Conservation (phyloP, 495 filamentous ascomycete genomes). For the Tuber aestivum region DNA sequence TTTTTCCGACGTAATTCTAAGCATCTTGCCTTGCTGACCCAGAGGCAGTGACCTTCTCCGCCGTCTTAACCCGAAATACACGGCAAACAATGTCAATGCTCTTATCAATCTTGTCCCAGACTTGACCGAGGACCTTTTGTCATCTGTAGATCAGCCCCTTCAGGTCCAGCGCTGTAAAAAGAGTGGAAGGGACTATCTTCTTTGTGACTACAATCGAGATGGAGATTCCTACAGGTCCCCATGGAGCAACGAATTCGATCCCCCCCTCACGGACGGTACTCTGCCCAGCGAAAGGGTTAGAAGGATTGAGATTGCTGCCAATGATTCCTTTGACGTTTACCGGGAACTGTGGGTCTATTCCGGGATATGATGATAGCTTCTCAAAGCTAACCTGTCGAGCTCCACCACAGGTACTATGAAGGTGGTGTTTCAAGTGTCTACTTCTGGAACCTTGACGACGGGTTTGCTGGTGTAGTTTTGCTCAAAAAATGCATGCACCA, state of each 20-base stretch:
- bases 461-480: slow-evolving; percentile 91
- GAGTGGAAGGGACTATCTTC: slow-evolving; percentile 88
- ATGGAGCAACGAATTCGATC: slow-evolving; percentile 98
- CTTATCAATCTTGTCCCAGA: slow-evolving; percentile 82
- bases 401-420: slow-evolving; percentile 68
- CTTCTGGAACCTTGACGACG: slow-evolving; percentile 98
- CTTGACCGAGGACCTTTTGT: slow-evolving; percentile 94
- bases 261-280: slow-evolving; percentile 63
- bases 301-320: slow-evolving; percentile 86
- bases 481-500: slow-evolving; percentile 75
- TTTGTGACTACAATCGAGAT: slow-evolving; percentile 99
- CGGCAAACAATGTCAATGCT: slow-evolving; percentile 70
- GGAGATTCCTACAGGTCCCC: slow-evolving; percentile 94
- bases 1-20: slow-evolving; percentile 17
- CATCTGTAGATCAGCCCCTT: slow-evolving; percentile 93
- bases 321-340: slow-evolving; percentile 96
- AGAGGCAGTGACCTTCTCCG: slow-evolving; percentile 84
- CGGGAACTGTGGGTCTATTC: slow-evolving; percentile 61
- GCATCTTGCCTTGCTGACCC: slow-evolving; percentile 16
- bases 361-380: neutral
- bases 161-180: slow-evolving; percentile 76
- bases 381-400: slow-evolving; percentile 12
- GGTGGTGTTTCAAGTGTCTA: slow-evolving; percentile 93
- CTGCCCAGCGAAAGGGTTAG: slow-evolving; percentile 79
- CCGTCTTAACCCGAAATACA: slow-evolving; percentile 89